Conservation (phyloP, 768 basidiomycete species). For the Boletus subparvulus region DNA sequence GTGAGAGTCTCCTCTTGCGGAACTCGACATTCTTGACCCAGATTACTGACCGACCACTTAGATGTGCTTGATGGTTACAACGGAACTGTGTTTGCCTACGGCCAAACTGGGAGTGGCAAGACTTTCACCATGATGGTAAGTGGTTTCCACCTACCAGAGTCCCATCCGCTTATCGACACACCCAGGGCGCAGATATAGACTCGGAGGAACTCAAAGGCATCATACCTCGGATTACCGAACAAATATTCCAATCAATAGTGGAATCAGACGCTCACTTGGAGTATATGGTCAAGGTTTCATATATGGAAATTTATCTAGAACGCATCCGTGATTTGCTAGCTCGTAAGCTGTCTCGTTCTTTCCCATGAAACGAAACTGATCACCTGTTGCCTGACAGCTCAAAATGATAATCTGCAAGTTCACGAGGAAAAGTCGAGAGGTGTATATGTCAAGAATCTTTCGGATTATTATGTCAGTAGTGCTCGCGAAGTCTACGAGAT, state of each 20-base stretch:
- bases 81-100: slow-evolving; percentile 96
- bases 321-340: slow-evolving; percentile 92
- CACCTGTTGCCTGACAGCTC: slow-evolving; percentile 48
- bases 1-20: slow-evolving; percentile 38
- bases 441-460: slow-evolving; percentile 96
- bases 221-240: slow-evolving; percentile 97
- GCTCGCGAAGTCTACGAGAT: slow-evolving; percentile 97
- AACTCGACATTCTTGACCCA: neutral
- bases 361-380: slow-evolving; percentile 5
- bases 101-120: slow-evolving; percentile 96
- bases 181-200: slow-evolving; percentile 95
- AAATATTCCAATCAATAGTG: slow-evolving; percentile 97
- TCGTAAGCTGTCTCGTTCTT: slow-evolving; percentile 55
- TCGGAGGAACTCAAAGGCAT: slow-evolving; percentile 91
- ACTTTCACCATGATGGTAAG: slow-evolving; percentile 98
- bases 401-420: slow-evolving; percentile 97
- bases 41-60: slow-evolving; percentile 35
- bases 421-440: slow-evolving; percentile 98
- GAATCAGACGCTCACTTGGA: slow-evolving; percentile 93
- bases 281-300: slow-evolving; percentile 98
- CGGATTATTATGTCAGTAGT: slow-evolving; percentile 97
- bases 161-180: slow-evolving; percentile 9
- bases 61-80: slow-evolving; percentile 99
- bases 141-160: neutral
- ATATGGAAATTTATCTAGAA: slow-evolving; percentile 99